Evolutionary conservation across 352 stramenopile species (phyloP).

Genomic region (Phytophthora palmivora): DNA sequence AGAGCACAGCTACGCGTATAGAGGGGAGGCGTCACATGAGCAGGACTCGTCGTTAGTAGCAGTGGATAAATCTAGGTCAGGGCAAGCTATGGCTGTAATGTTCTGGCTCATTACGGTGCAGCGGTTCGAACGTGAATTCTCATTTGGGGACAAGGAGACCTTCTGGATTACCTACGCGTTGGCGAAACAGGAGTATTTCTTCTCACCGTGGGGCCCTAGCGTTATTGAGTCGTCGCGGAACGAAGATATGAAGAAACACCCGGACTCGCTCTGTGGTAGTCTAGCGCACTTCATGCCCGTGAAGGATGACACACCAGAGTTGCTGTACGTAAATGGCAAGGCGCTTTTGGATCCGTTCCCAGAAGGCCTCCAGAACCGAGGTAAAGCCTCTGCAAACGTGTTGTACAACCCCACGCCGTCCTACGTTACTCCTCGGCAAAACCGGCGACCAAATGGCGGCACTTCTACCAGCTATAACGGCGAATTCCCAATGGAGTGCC

Average conservation of each 20-base stretch:
- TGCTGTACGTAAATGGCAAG: too few relatives aligned
- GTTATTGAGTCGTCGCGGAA: slow-evolving; percentile 54
- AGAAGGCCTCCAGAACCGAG: slow-evolving; percentile 31
- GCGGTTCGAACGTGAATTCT: slow-evolving; percentile 54
- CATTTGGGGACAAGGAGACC: slow-evolving; percentile 66
- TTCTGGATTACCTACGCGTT: slow-evolving; percentile 75
- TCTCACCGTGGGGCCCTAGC: slow-evolving; percentile 61
- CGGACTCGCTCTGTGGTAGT: slow-evolving; percentile 59
- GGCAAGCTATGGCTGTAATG: slow-evolving; percentile 50
- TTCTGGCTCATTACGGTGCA: slow-evolving; percentile 63
- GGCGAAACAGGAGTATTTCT: slow-evolving; percentile 53
- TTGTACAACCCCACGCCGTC: slow-evolving; percentile 52
- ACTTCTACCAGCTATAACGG: slow-evolving; percentile 28
- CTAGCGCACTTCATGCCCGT: slow-evolving; percentile 61
- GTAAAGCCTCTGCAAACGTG: slow-evolving; percentile 34
- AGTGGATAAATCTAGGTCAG: slow-evolving; percentile 43
- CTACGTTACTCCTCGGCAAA: slow-evolving; percentile 52
- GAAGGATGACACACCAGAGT: slow-evolving; percentile 41
- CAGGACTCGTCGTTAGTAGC: too few relatives aligned
- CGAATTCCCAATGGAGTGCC: slow-evolving; percentile 44
- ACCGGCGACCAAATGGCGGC: slow-evolving; percentile 23
- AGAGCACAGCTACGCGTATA: slow-evolving; percentile 48
- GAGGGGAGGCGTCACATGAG: slow-evolving; percentile 38
- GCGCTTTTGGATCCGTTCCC: slow-evolving; percentile 57
- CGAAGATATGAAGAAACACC: slow-evolving; percentile 55